A percentile compares a stretch with the other conserved stretches of the same genome.
phyloP scores from a whole-genome alignment of 495 filamentous ascomycete species.

The Chaetomidium leptoderma region DNA sequence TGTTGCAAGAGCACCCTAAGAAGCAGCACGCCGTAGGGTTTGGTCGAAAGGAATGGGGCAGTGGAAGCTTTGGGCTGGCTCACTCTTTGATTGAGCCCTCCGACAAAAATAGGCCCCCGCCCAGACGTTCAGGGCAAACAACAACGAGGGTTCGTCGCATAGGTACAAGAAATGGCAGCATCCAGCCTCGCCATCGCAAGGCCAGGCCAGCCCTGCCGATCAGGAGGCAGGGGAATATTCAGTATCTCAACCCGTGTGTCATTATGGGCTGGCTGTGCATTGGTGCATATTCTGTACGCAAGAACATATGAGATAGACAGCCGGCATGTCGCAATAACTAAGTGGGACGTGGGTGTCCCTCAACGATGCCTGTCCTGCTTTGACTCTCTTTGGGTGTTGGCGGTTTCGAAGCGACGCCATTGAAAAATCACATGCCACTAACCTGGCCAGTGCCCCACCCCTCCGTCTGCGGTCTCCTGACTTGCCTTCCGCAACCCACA shows the following conservation, averaged over 20 bases:
- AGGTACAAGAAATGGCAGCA: not conserved
- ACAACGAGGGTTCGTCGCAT: not conserved
- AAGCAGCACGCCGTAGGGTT: not conserved
- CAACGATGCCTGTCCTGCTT: not conserved
- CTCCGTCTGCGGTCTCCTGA: conserved; percentile 2
- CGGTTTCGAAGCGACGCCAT: too few species aligned
- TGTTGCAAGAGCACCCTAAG: not conserved
- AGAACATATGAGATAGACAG: not conserved
- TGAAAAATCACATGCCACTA: conserved; percentile 7
- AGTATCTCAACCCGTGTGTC: not conserved
- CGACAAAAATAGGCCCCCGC: too few species aligned
- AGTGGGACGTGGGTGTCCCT: not conserved
- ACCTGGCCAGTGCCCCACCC: conserved; percentile 15
- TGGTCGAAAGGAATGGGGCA: not conserved
- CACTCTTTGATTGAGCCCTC: not conserved
- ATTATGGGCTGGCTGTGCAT: not conserved
- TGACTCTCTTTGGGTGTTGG: not conserved
- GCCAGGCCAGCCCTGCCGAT: not conserved
- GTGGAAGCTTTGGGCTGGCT: not conserved
- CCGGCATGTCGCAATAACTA: not conserved
- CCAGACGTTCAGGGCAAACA: not conserved
- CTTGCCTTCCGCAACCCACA: not conserved
- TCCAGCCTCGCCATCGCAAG: not conserved
- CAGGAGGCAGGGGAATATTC: not conserved
- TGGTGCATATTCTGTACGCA: not conserved